phyloP scores from a whole-genome alignment of 148 eudicot species.

The Amaranthus hypochondriacus region DNA sequence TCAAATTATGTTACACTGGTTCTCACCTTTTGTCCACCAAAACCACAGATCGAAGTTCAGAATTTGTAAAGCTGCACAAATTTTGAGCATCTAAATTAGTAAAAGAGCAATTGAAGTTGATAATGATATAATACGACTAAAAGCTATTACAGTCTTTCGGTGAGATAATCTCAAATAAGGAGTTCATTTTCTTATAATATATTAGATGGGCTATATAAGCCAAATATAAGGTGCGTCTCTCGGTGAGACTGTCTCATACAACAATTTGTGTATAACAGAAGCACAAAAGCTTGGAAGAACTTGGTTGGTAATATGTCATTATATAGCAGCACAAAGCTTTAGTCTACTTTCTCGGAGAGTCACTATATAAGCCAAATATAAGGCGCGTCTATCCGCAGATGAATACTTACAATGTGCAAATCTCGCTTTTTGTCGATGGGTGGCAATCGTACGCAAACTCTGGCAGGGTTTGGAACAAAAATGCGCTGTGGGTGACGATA shows the following conservation, averaged over 20 bases:
- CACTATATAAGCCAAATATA: no score
- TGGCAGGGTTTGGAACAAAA: conserved; percentile 43
- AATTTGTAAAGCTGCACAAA: conserved; percentile 56
- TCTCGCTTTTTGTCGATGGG: conserved; percentile 42
- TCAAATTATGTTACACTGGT: background rate
- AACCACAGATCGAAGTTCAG: conserved; percentile 69
- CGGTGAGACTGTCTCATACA: no score
- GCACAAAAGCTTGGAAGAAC: no score
- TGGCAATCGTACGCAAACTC: conserved; percentile 56
- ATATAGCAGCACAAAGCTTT: no score
- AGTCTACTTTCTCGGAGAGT: no score
- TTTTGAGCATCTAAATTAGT: background rate
- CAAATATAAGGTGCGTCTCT: no score
- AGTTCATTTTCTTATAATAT: no score
- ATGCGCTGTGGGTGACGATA: conserved; percentile 68
- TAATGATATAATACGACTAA: background rate
- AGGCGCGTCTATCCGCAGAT: no score
- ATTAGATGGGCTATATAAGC: no score
- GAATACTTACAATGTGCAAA: conserved; percentile 47
- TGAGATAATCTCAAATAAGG: no score
- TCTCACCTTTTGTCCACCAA: conserved; percentile 56
- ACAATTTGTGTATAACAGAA: no score
- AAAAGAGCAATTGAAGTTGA: background rate
- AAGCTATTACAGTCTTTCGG: background rate
- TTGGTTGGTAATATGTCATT: no score